A percentile compares a stretch with the other conserved stretches of the same genome.
Conservation (phyloP, 805 yeast species). For the Saccharomycopsis guyanensis region DNA sequence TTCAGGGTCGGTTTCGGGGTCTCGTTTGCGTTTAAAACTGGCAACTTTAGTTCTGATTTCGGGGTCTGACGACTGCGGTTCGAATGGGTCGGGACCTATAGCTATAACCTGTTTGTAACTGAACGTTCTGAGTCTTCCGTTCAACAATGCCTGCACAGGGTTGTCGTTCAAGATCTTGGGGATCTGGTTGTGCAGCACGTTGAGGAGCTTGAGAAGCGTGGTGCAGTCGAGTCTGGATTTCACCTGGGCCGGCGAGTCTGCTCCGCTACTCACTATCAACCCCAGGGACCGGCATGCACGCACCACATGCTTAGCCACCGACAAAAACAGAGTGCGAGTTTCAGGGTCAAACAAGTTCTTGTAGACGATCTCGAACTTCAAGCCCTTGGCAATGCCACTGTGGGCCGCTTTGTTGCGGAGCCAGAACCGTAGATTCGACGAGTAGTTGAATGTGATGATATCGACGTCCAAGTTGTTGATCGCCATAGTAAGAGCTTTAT, state of each 20-base stretch:
- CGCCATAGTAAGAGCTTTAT: slow-evolving; percentile 68
- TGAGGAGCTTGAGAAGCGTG: slow-evolving; percentile 59
- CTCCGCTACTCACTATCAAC: slow-evolving; percentile 72
- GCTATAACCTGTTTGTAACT: slow-evolving; percentile 72
- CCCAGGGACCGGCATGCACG: slow-evolving; percentile 81
- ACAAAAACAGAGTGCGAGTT: slow-evolving; percentile 54
- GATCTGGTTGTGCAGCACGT: slow-evolving; percentile 58
- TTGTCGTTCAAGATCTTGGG: slow-evolving; percentile 48
- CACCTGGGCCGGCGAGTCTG: slow-evolving; percentile 44
- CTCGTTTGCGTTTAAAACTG: slow-evolving; percentile 7
- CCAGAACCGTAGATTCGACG: slow-evolving; percentile 60
- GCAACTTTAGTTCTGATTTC: background rate
- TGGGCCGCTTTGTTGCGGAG: slow-evolving; percentile 80
- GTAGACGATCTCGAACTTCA: slow-evolving; percentile 63
- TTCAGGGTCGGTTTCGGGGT: background rate
- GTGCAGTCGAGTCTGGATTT: slow-evolving; percentile 64
- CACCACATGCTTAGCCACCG: slow-evolving; percentile 65
- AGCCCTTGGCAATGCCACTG: slow-evolving; percentile 75
- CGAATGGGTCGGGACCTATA: slow-evolving; percentile 34
- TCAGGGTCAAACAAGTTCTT: slow-evolving; percentile 26
- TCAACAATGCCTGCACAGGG: slow-evolving; percentile 58
- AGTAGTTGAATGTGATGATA: slow-evolving; percentile 64
- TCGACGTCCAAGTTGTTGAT: slow-evolving; percentile 76
- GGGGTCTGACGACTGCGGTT: background rate
- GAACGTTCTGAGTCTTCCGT: slow-evolving; percentile 64